Percentiles rank a stretch among this genome's conserved stretches.
Conservation (phyloP, 2,329 filamentous ascomycete species). For the Incumbomyces lentus region DNA sequence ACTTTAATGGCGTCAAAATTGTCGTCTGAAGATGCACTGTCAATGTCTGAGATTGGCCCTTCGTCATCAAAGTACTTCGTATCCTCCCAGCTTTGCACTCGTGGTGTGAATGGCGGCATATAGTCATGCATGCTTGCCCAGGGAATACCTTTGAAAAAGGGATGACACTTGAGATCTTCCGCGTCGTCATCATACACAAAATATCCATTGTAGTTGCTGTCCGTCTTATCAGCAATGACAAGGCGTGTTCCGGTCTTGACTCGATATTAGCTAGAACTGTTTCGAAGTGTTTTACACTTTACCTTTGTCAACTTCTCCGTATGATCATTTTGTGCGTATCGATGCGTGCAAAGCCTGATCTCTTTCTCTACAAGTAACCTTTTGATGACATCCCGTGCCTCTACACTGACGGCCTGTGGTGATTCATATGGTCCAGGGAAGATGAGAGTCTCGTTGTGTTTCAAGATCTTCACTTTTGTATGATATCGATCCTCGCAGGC, state of each 20-base stretch:
- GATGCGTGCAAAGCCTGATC: constrained; percentile 61
- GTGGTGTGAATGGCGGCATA: constrained; percentile 69
- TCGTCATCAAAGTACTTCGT: constrained; percentile 88
- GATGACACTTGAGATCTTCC: constrained; percentile 78
- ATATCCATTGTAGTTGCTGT: constrained; percentile 37
- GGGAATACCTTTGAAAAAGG: constrained; percentile 69
- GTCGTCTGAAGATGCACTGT: constrained; percentile 34
- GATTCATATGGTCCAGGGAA: constrained; percentile 52
- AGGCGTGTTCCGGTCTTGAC: constrained; percentile 8
- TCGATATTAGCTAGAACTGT: constrained; percentile 4
- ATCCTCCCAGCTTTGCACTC: constrained; percentile 57
- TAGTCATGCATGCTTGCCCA: constrained; percentile 67
- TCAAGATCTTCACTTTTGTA: constrained; percentile 76
- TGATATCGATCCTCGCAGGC: constrained; percentile 67
- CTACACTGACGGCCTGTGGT: constrained; percentile 33
- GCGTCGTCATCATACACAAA: constrained; percentile 78
- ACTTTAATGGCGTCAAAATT: not conserved
- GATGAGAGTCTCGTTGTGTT: constrained; percentile 57
- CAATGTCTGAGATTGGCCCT: constrained; percentile 55
- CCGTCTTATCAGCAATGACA: constrained; percentile 23
- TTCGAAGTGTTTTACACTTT: constrained; percentile 18
- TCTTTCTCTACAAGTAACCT: constrained; percentile 65
- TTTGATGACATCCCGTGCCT: constrained; percentile 68
- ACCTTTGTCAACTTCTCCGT: constrained; percentile 18
- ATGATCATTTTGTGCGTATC: constrained; percentile 60